Conservation (phyloP, 306 rosid genomes). For the Mimosa pudica region DNA sequence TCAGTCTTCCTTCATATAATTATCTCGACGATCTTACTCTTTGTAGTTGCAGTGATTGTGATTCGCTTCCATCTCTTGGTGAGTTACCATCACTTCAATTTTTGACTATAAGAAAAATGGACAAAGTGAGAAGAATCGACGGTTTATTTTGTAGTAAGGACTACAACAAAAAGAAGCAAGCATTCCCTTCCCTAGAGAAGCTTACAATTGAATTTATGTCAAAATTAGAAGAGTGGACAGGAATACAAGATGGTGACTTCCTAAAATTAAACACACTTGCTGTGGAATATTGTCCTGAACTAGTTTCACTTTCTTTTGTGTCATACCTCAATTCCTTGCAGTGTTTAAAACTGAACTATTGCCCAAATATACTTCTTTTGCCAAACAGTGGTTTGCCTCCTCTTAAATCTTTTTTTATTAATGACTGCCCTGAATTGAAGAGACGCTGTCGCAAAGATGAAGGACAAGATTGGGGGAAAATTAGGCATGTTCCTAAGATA, state of each 20-base stretch:
- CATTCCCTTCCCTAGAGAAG: slow-evolving; percentile 20
- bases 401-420: neutral
- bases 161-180: neutral
- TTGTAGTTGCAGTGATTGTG: slow-evolving; percentile 16
- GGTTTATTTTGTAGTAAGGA: slow-evolving; percentile 2
- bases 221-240: slow-evolving; percentile 32
- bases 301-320: slow-evolving; percentile 13
- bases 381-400: slow-evolving; percentile 4
- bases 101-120: slow-evolving; percentile 27
- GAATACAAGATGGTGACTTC: slow-evolving; percentile 30
- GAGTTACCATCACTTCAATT: slow-evolving; percentile 25
- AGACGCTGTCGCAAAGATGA: slow-evolving; percentile 4
- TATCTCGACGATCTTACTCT: slow-evolving; percentile 15
- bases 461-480: slow-evolving; percentile 32
- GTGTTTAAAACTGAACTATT: slow-evolving; percentile 28
- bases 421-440: too few species aligned
- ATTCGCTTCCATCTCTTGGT: slow-evolving; percentile 24
- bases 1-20: slow-evolving; percentile 4
- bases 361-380: slow-evolving; percentile 13
- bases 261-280: slow-evolving; percentile 22
- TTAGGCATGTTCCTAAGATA: slow-evolving; percentile 21
- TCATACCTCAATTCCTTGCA: slow-evolving; percentile 13
- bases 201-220: slow-evolving; percentile 27
- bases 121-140: slow-evolving; percentile 16
- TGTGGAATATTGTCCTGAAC: slow-evolving; percentile 28